phyloP scores from a whole-genome alignment of 208 protist species.

The Leishmania arabica region DNA sequence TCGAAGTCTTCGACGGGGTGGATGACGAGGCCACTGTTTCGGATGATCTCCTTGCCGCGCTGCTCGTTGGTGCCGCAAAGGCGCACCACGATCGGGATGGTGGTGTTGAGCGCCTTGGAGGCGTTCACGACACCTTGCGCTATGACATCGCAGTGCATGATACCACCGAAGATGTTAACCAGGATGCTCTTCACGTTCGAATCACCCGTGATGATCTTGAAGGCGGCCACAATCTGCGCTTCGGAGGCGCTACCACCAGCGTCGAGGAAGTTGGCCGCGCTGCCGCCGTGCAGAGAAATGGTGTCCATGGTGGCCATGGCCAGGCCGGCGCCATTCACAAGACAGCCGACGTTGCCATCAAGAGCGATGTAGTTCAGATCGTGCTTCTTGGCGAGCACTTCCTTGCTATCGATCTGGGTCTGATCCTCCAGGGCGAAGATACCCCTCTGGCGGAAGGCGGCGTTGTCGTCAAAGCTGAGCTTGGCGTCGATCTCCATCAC shows the following conservation, averaged over 20 bases:
- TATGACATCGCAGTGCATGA: conserved; percentile 99
- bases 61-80: conserved; percentile 96
- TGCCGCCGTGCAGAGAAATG: conserved; percentile 98
- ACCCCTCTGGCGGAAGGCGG: conserved; percentile 96
- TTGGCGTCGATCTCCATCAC: conserved; percentile 99
- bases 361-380: conserved; percentile 99
- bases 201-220: conserved; percentile 98
- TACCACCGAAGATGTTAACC: conserved; percentile 99
- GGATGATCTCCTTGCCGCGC: conserved; percentile 94
- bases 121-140: conserved; percentile 96
- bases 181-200: conserved; percentile 96
- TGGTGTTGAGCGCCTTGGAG: conserved; percentile 81
- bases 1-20: conserved; percentile 88
- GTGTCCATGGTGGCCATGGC: conserved; percentile 99
- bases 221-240: conserved; percentile 96
- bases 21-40: conserved; percentile 81
- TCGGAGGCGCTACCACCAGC: conserved; percentile 95
- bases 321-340: conserved; percentile 98
- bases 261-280: conserved; percentile 99
- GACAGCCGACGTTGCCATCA: conserved; percentile 98
- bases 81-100: conserved; percentile 95
- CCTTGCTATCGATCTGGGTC: conserved; percentile 94
- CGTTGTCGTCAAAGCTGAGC: conserved; percentile 99
- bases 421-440: conserved; percentile 96
- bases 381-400: conserved; percentile 96